Conservation (phyloP, 1,284 basidiomycete genomes). For the Quambalaria eucalypti region DNA sequence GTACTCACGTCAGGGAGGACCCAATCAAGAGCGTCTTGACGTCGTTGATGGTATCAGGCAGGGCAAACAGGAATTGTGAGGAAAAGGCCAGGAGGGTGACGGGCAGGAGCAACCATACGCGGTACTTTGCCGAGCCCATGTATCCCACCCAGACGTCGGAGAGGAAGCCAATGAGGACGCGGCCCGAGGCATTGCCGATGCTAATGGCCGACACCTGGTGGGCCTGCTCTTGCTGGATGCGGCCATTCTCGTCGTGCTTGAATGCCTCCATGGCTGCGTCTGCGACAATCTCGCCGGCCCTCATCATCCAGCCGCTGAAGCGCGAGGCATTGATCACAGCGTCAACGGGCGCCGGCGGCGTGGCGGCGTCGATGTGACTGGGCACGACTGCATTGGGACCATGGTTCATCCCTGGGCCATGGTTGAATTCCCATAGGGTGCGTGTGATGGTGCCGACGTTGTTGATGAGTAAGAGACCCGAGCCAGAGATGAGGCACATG, state of each 20-base stretch:
- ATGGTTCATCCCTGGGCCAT: too few relatives aligned
- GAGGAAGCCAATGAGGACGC: slow-evolving; percentile 66
- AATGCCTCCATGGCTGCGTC: slow-evolving; percentile 8
- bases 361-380: background rate
- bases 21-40: slow-evolving; percentile 63
- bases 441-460: slow-evolving; percentile 88
- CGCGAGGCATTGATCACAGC: background rate
- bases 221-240: slow-evolving; percentile 68
- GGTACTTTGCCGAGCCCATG: slow-evolving; percentile 14
- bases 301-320: background rate
- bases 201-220: slow-evolving; percentile 66
- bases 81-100: slow-evolving; percentile 31
- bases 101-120: slow-evolving; percentile 34
- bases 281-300: background rate
- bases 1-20: too few relatives aligned
- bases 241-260: slow-evolving; percentile 56
- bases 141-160: slow-evolving; percentile 54
- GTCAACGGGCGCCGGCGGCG: background rate
- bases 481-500: slow-evolving; percentile 70
- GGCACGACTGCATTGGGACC: too few relatives aligned
- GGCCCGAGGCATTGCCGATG: slow-evolving; percentile 71
- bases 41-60: slow-evolving; percentile 51
- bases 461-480: slow-evolving; percentile 68
- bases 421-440: slow-evolving; percentile 65
- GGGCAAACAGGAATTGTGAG: slow-evolving; percentile 36